Evolutionary conservation across 2,329 filamentous ascomycete species (phyloP), one percentile per base, ranked within the genome.

Genomic region (Thielaviopsis musarum): DNA sequence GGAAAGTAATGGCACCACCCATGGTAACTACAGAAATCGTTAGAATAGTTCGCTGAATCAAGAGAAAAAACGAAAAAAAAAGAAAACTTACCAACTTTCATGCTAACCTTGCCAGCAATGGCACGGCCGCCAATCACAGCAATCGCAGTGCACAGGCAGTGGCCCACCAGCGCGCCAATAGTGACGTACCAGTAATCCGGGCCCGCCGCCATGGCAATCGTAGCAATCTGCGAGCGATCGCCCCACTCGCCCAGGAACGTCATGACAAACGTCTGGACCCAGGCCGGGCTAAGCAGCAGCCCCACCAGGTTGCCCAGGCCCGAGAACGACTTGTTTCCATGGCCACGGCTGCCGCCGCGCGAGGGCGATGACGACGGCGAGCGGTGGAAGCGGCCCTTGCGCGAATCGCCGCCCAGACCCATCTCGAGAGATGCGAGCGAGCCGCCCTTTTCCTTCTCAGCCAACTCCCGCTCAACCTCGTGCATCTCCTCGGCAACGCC

Each of bases 141-240:
- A 22, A 89, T 84, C 54, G 87, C 85, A 6, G 93, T 97, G 74
- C 93, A 98, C 64, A 91, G 81, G 53, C 82, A 86, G 71, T 98
- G 93, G 10, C 93, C 93, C 54, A 81, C 77, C 41, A 93, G 81
- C 1, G 93, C 91, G 61, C 93, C 93, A 54, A 90, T 77, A 3
- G 90, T 96, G 41, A 98, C 93, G 87, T 90, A 96, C 91, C 91
- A 97, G 71, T 97, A 98, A 70, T 98, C 93, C 71, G 95, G 88
- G 21, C 93, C 93, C 38, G 93, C 91, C 56, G 93, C 93, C 93
- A 98, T 98, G 58, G 93, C 93, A 68, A 98, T 95, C 0, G 93
- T 98, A 22, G 93, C 93, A 67, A 98, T 97, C 74, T 98, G 93
- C 69, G 88, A 95, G 65, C 93, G 83, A 68, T 98, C 93, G 60